Base-by-base conservation (phyloP, 2,329 filamentous ascomycete species). In the Rachicladosporium sp. region DNA sequence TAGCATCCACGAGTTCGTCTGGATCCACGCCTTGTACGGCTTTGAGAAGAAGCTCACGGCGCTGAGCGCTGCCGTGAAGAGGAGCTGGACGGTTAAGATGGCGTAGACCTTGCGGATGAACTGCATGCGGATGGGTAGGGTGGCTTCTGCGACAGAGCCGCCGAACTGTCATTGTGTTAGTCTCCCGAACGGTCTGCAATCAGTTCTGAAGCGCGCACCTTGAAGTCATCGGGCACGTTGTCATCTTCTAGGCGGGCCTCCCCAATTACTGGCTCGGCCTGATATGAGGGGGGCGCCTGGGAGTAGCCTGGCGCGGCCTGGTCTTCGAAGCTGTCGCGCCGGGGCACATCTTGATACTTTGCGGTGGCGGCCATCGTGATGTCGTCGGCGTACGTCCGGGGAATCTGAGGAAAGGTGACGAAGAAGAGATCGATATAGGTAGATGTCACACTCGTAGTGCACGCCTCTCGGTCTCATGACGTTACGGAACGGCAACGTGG, bases 211-310 rank as follows among this genome's bases (percentile, higher is more conserved):
- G 12, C 8, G 10, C 40, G n/a, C 33, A 84, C 81, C 74, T 95
- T 96, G 77, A 96, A 96, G 64, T 96, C 89, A 67, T 96, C 89
- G 1, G 89, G 89, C 34, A 96, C 60, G 56, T 95, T 93, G 65
- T 95, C 89, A 57, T 88, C 78, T 62, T 88, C 88, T 58, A 71
- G 74, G 53, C 88, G 78, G 37, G 85, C 78, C 33, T 63, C 59
- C 37, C 72, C 80, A 45, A 73, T 73, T 42, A 83, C 74, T 31
- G 76, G 71, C 44, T 69, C 62, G 46, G 72, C 70, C 58, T 75
- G 72, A 68, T 95, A 95, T 44, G 83, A 83, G 11, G 89, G 89
- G 49, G 89, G 88, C 56, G 87, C 73, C 56, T 85, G 79, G 42
- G 78, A 72, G 67, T 81, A 89, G 50, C 60, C 60, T 27, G 23